Evolutionary conservation across 2,329 filamentous ascomycete genomes (phyloP), one percentile per base, ranked within the genome.

Genomic region (Lachnellula hyalina): DNA sequence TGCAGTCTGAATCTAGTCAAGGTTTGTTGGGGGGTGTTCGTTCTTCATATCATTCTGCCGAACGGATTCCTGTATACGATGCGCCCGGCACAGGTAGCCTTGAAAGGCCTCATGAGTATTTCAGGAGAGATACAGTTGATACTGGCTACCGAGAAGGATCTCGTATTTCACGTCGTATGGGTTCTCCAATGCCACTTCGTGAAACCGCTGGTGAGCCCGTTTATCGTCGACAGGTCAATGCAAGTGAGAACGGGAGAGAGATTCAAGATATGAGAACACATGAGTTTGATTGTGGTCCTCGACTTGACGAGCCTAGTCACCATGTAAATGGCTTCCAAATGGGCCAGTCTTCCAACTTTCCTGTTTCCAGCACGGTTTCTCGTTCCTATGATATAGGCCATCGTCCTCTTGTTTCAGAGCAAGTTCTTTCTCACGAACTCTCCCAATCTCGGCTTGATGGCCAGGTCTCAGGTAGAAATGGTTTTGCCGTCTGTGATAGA

Each of bases 361-460:
- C 58, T 63, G 51, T 54, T 46, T 54, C 61, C 41, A 51, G 47
- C 51, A 59, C 58, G 54, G 23, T 55, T 55, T 61, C 61, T 61
- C 60, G 58, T 63, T 55, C 63, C 41, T 54, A 60, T 62, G 56
- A 60, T 54, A 52, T 53, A 49, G 55, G 48, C 55, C 52, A 52
- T 60, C 41, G 49, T 57, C 53, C 56, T 54, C 51, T 23, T 52
- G 54, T 56, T 49, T 47, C 54, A 56, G 63, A 67, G 56, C 60
- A 61, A 52, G 54, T 53, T 59, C 58, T 65, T 49, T 56, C 64
- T 63, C 57, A 66, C 53, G 60, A 54, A 60, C 64, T 65, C 56
- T 67, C 65, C 63, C 63, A 68, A 53, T 65, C 64, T 64, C 59
- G 59, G 44, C 55, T 64, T 63, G 61, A 64, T 52, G 49, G 55